Evolutionary conservation across 2,329 filamentous ascomycete species (phyloP).

Genomic region (Plectosphaerella cucumerina): DNA sequence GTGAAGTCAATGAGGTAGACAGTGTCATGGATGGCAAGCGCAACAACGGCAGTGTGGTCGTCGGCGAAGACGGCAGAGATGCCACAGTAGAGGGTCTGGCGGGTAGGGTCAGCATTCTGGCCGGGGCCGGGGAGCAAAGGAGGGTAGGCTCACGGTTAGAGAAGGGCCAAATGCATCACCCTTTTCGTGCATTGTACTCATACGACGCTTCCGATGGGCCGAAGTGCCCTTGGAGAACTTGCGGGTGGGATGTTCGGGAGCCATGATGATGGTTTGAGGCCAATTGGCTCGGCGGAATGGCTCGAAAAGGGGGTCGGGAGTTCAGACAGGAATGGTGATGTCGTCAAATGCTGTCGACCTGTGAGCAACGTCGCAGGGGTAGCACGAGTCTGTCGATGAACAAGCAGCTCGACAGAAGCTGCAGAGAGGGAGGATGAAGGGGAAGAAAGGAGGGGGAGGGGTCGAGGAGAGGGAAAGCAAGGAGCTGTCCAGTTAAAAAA

Average conservation of each 20-base stretch:
- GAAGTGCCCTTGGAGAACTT: slow-evolving; percentile 41
- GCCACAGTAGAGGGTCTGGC: slow-evolving; percentile 56
- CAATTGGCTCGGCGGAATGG: neutral
- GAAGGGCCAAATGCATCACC: slow-evolving; percentile 39
- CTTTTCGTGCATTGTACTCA: slow-evolving; percentile 39
- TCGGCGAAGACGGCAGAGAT: slow-evolving; percentile 52
- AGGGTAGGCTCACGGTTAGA: slow-evolving; percentile 34
- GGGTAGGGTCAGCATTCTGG: neutral
- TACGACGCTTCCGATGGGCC: slow-evolving; percentile 39
- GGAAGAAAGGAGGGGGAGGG: too few species aligned
- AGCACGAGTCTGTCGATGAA: too few species aligned
- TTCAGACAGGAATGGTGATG: too few species aligned
- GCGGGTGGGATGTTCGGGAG: slow-evolving; percentile 16
- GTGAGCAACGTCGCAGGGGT: too few species aligned
- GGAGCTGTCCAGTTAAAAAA: too few species aligned
- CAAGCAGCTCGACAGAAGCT: too few species aligned
- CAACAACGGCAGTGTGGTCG: slow-evolving; percentile 51
- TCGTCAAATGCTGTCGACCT: too few species aligned
- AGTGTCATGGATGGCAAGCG: slow-evolving; percentile 68
- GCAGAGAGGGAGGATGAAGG: too few species aligned
- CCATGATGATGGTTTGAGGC: neutral
- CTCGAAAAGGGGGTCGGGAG: too few species aligned
- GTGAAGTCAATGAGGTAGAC: slow-evolving; percentile 72
- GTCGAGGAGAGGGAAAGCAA: too few species aligned
- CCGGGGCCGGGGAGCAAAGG: neutral